phyloP scores from a whole-genome alignment of 1,284 basidiomycete species.

The Ceratobasidium sp. region DNA sequence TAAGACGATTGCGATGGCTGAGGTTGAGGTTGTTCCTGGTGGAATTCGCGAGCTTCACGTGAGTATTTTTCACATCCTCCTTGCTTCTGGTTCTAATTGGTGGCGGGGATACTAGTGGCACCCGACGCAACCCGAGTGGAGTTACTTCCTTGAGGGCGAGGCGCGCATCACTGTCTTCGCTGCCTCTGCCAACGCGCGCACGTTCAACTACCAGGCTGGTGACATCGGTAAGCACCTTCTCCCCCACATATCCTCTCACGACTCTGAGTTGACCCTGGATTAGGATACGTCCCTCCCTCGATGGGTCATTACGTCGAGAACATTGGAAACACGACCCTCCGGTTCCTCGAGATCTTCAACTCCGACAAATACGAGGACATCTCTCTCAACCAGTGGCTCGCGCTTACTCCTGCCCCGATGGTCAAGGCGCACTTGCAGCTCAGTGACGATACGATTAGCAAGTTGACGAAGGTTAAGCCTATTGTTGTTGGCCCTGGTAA shows the following conservation, averaged over 20 bases:
- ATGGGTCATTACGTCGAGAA: conserved; percentile 79
- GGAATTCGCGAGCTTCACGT: conserved; percentile 68
- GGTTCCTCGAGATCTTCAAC: conserved; percentile 76
- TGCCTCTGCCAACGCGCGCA: conserved; percentile 70
- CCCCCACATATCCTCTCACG: conserved; percentile 46
- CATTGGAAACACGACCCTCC: conserved; percentile 72
- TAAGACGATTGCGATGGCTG: conserved; percentile 36
- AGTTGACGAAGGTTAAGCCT: conserved; percentile 63
- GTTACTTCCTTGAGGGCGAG: conserved; percentile 51
- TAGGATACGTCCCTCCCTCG: conserved; percentile 68
- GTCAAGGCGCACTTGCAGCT: conserved; percentile 73
- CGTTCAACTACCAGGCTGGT: conserved; percentile 76
- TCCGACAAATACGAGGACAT: conserved; percentile 69
- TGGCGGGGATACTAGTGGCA: conserved; percentile 68
- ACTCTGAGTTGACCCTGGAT: background rate
- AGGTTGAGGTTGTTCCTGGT: conserved; percentile 12
- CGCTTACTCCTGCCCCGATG: conserved; percentile 71
- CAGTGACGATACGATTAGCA: conserved; percentile 66
- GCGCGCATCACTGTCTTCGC: conserved; percentile 61
- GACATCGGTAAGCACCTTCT: conserved; percentile 72
- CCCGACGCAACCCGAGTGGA: conserved; percentile 66
- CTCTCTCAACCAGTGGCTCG: conserved; percentile 73
- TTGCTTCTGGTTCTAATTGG: conserved; percentile 5
- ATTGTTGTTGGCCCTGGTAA: background rate
- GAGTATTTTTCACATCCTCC: conserved; percentile 50